Base-by-base conservation (phyloP, 129 eudicot species). In the Centrapalus pauciflorus region DNA sequence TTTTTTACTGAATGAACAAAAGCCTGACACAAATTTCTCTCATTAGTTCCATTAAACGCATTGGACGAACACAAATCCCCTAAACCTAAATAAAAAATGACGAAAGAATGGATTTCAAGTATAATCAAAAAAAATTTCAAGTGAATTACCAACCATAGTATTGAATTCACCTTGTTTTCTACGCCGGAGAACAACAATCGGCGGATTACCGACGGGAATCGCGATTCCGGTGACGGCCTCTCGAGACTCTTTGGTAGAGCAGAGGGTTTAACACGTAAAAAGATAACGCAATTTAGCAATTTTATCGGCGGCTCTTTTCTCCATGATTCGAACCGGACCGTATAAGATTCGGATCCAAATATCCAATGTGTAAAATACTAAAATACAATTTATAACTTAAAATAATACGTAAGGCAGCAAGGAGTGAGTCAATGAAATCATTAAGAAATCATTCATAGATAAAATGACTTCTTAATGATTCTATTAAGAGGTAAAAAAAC, bases 251-350 rank as follows among this genome's bases (percentile, higher is more conserved):
- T 30, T 57, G 20, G 70, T 12, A 28, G 59, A 12, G 19, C 29
- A 26, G 70, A 65, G 58, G 70, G 70, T 46, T 65, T 48, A 45
- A 46, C 58, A 28, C n/a, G n/a, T 17, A 65, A 8, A 64, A 27
- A 20, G 56, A 64, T 49, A 64, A 21, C 6, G 52, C 52, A 16
- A 45, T 16, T 6, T 7, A 45, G 23, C 51, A 26, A 29, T 14
- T 45, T 45, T 45, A 41, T 38, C 1, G 46, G 23, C 59, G 3
- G 16, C 4, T 38, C 2, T 10, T 11, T 38, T 14, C n/a, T n/a
- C n/a, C n/a, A n/a, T n/a, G n/a, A n/a, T n/a, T n/a, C n/a, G n/a
- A n/a, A n/a, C n/a, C 12, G 46, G 4, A 9, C 16, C 48, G 4
- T 12, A 11, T 40, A 17, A 11, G 2, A 9, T 40, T 40, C 12